Evolutionary conservation across 352 stramenopile species (phyloP).

Genomic region (Phytophthora cryptogea): DNA sequence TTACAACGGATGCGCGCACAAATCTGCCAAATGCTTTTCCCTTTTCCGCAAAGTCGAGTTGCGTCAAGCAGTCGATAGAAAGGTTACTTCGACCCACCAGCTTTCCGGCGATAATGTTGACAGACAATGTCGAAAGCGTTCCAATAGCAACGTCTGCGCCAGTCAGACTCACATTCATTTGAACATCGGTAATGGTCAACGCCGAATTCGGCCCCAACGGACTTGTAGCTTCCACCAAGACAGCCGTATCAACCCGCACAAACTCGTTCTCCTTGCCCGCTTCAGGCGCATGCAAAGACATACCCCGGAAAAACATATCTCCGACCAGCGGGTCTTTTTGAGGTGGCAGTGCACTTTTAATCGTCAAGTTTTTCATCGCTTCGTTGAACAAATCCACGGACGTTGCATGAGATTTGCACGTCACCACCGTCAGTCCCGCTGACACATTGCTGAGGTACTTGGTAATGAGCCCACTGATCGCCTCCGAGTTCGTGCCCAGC

Average conservation of each 20-base stretch:
- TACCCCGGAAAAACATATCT: conserved; percentile 67
- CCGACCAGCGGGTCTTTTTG: conserved; percentile 65
- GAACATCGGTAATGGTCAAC: conserved; percentile 59
- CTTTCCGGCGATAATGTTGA: conserved; percentile 58
- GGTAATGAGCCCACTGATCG: conserved; percentile 76
- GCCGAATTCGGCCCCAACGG: conserved; percentile 63
- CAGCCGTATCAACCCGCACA: conserved; percentile 49
- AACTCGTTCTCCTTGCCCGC: conserved; percentile 48
- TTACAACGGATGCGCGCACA: conserved; percentile 64
- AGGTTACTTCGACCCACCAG: conserved; percentile 72
- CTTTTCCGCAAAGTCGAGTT: conserved; percentile 44
- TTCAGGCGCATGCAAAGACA: conserved; percentile 53
- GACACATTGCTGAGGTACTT: conserved; percentile 73
- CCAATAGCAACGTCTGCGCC: conserved; percentile 47
- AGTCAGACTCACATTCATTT: conserved; percentile 65
- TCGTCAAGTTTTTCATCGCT: conserved; percentile 74
- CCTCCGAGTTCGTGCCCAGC: conserved; percentile 56
- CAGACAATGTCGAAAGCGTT: conserved; percentile 50
- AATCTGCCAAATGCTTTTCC: conserved; percentile 67
- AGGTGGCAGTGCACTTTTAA: conserved; percentile 60
- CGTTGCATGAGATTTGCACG: conserved; percentile 61
- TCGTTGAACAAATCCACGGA: conserved; percentile 72
- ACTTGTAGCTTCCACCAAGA: conserved; percentile 72
- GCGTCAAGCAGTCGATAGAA: conserved; percentile 63
- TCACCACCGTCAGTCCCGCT: conserved; percentile 61